These are phyloP conservation scores for Aspergillus sp. DNA, from an alignment of 2,329 filamentous ascomycete species.

Conservation along the genomic window DNA sequence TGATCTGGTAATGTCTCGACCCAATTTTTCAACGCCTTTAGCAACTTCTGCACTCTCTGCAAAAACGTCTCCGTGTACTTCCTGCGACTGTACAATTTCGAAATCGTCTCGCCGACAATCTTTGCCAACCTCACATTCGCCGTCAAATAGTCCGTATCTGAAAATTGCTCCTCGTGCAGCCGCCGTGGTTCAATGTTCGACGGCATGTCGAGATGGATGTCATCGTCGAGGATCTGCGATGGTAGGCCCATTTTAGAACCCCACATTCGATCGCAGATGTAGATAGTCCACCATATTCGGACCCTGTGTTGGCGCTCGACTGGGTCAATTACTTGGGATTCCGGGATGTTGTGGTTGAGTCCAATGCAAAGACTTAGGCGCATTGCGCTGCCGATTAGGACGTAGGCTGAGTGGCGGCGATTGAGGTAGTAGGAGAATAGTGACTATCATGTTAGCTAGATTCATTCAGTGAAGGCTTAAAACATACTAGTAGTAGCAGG, in stretches of 20 bases:
- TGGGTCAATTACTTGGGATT: constrained; percentile 29
- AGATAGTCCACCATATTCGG: constrained; percentile 35
- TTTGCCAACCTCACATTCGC: constrained; percentile 33
- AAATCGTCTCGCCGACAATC: constrained; percentile 32
- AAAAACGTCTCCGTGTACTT: constrained; percentile 34
- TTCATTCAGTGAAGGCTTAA: not conserved
- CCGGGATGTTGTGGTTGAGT: constrained; percentile 37
- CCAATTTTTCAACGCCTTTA: constrained; percentile 34
- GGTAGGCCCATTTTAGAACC: constrained; percentile 45
- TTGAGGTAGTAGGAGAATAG: constrained; percentile 33
- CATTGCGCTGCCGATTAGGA: constrained; percentile 34
- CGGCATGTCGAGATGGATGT: constrained; percentile 38
- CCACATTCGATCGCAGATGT: constrained; percentile 41
- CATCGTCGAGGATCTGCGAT: constrained; percentile 43
- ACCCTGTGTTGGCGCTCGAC: constrained; percentile 35
- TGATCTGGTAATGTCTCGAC: constrained; percentile 31
- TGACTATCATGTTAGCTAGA: constrained; percentile 15
- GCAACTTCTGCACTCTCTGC: constrained; percentile 34
- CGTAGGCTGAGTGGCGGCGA: constrained; percentile 28
- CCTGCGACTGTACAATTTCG: constrained; percentile 28
- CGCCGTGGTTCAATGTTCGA: constrained; percentile 23
- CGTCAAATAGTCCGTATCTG: constrained; percentile 30
- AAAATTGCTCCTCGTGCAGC: constrained; percentile 31
- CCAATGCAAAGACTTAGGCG: constrained; percentile 38
- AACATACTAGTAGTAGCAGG: constrained; percentile 30